Evolutionary conservation across 371 early-diverging fungal species (phyloP), one percentile per base, ranked within the genome.

Genomic region (Nematocida sp.): DNA sequence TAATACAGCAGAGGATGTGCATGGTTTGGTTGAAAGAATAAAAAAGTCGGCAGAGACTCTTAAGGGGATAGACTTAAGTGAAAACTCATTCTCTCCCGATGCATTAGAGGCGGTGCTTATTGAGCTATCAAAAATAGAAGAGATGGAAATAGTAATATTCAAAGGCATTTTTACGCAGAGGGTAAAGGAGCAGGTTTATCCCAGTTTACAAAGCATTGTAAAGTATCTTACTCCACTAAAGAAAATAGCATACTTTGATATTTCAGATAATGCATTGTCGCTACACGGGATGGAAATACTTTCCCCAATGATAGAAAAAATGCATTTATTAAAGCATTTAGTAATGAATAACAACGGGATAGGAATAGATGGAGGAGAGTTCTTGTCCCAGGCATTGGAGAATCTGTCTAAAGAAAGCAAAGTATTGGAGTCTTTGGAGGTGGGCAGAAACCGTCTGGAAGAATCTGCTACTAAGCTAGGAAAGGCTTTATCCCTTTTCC

Each of bases 271-370:
- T 82, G 88, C 88, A 1, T 50, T 88, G 25, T 74, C 83, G 23
- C 72, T 84, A 11, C 72, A 86, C 40, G 84, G 87, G 45, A 85
- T 87, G n/a, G 75, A 85, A 15, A 83, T 82, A 39, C 84, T 87
- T 62, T 56, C 44, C 4, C 56, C 72, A 42, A 82, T 88, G 72
- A 62, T 88, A 46, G 61, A 62, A 5, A 54, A 71, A 23, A 72
- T 83, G 42, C 61, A 82, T 11, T 78, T 20, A 46, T 44, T 88
- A 18, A 61, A 72, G 62, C 80, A 72, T 61, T 54, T 88, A 25
- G 82, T 83, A 11, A 78, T 88, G 15, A 81, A 86, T 64, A 84
- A 88, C 73, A 86, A 87, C 72, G 88, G 88, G 18, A 73, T 88
- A 57, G 88, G 88, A 9, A 45, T 62, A 45, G 83, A 83, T 23